Evolutionary conservation across 768 basidiomycete species (phyloP).

Genomic region (Leccinum ochraceum): DNA sequence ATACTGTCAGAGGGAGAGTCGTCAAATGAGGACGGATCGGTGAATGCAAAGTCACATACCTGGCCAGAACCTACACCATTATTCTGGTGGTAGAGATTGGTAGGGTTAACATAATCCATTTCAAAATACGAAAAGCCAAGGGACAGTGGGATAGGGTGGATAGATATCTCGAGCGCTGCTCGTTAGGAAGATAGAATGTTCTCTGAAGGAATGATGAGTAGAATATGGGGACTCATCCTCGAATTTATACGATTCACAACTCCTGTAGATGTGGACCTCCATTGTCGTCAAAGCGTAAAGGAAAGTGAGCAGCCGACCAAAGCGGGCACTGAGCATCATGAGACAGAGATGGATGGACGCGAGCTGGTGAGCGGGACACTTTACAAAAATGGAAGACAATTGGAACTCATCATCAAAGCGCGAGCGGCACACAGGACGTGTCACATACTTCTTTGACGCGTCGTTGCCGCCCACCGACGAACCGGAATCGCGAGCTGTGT

Average conservation of each 20-base stretch:
- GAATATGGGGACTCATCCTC: slow-evolving; percentile 2
- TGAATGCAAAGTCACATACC: neutral
- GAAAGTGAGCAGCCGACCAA: neutral
- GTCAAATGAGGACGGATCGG: neutral
- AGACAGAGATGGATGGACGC: neutral
- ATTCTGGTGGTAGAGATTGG: neutral
- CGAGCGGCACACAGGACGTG: neutral
- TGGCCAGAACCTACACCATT: slow-evolving; percentile 1
- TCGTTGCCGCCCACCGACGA: neutral
- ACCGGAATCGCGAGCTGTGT: neutral
- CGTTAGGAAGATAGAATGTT: neutral
- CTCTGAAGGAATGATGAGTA: neutral
- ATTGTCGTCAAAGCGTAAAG: slow-evolving; percentile 2
- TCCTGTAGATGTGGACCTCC: neutral
- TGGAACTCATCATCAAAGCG: neutral
- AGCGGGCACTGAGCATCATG: neutral
- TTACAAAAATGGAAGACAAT: neutral
- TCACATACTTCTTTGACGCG: neutral
- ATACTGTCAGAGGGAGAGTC: neutral
- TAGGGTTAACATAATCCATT: slow-evolving; percentile 1
- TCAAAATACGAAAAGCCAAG: neutral
- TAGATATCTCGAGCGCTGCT: neutral
- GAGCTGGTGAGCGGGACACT: neutral
- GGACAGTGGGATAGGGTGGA: neutral
- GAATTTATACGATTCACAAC: neutral